These are phyloP conservation scores for Verticillium tricorpus DNA, from an alignment of 2,329 filamentous ascomycete genomes.

Conservation along the genomic window DNA sequence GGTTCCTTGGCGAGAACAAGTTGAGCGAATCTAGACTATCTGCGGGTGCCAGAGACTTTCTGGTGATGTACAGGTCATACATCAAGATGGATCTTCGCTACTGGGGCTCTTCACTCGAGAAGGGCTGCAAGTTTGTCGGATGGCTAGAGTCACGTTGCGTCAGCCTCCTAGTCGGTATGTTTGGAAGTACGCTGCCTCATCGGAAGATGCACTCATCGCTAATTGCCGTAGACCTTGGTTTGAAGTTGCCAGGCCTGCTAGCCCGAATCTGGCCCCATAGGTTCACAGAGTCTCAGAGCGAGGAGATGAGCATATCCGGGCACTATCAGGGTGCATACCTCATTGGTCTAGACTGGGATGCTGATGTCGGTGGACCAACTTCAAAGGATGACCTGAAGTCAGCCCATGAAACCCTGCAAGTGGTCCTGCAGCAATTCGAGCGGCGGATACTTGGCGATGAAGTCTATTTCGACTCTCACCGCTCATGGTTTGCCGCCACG, in stretches of 20 bases:
- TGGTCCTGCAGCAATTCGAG: conserved; percentile 43
- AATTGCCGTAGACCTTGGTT: conserved; percentile 46
- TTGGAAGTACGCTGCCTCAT: not conserved
- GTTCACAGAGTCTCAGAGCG: conserved; percentile 37
- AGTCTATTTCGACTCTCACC: conserved; percentile 43
- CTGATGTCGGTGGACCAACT: conserved; percentile 26
- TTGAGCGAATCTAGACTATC: not conserved
- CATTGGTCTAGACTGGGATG: conserved; percentile 45
- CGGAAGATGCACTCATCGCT: conserved; percentile 4
- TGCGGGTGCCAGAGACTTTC: conserved; percentile 39
- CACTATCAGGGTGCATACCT: conserved; percentile 60
- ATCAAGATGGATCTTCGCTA: conserved; percentile 59
- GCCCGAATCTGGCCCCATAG: conserved; percentile 60
- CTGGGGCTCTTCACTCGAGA: conserved; percentile 55
- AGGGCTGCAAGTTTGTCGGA: conserved; percentile 51
- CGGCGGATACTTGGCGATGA: conserved; percentile 38
- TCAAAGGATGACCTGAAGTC: conserved; percentile 21
- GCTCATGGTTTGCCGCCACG: conserved; percentile 42
- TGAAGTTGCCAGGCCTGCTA: conserved; percentile 43
- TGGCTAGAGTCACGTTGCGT: conserved; percentile 62
- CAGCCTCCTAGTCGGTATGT: conserved; percentile 52
- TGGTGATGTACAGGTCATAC: conserved; percentile 48
- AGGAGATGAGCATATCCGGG: conserved; percentile 17
- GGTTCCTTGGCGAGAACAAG: conserved; percentile 26
- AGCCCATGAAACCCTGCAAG: conserved; percentile 37